Conservation (phyloP, 495 filamentous ascomycete genomes). For the Neurospora terricola region DNA sequence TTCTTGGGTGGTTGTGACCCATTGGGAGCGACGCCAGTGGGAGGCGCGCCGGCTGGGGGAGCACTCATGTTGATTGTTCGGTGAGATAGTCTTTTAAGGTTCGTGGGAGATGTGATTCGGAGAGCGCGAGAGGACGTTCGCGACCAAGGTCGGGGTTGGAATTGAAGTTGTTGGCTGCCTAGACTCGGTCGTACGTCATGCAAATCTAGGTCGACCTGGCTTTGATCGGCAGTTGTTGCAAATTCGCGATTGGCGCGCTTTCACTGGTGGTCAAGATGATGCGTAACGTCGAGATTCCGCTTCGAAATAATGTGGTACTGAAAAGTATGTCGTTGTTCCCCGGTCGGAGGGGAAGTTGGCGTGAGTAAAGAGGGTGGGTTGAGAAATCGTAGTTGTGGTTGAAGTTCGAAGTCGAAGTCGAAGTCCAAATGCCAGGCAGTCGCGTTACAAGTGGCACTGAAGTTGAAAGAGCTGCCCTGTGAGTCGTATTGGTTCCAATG, state of each 20-base stretch:
- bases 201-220: background rate
- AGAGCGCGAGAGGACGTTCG: background rate
- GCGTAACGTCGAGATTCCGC: background rate
- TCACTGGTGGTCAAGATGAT: background rate
- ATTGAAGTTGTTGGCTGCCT: background rate
- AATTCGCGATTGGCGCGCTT: background rate
- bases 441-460: background rate
- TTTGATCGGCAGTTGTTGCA: background rate
- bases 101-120: background rate
- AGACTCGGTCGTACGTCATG: background rate
- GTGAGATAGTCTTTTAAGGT: background rate
- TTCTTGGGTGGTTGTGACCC: constrained; percentile 33
- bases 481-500: background rate
- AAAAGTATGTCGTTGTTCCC: background rate
- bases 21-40: constrained; percentile 14
- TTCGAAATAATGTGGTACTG: background rate
- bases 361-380: background rate
- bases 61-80: constrained; percentile 41
- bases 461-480: background rate
- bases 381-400: background rate
- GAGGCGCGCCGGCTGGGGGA: constrained; percentile 39
- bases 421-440: background rate
- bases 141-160: background rate
- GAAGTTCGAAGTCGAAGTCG: background rate
- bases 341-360: background rate